Percentiles rank a stretch among this genome's conserved stretches.
Evolutionary conservation across 2,329 filamentous ascomycete genomes (phyloP).

Genomic region (Colletotrichum endophyticum): DNA sequence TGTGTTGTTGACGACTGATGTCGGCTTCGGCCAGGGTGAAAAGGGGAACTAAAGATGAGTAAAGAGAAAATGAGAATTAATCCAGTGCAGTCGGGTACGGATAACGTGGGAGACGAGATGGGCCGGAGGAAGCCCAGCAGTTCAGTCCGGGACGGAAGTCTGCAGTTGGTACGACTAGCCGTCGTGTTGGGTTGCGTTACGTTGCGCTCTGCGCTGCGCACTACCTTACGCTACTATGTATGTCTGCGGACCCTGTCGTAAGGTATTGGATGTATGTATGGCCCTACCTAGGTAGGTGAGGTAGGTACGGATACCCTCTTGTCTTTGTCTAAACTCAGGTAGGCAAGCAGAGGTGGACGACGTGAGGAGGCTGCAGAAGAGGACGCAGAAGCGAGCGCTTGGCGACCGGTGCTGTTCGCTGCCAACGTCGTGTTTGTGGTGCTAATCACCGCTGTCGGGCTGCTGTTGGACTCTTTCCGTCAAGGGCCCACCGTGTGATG

Average conservation of each 20-base stretch:
- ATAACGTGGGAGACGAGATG: not conserved
- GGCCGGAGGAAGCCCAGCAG: not conserved
- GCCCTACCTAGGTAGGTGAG: not conserved
- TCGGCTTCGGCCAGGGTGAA: not conserved
- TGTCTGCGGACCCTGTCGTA: not conserved
- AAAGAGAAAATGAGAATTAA: not conserved
- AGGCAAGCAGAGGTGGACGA: slow-evolving; percentile 1
- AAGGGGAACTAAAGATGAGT: not conserved
- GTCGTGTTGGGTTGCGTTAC: not conserved
- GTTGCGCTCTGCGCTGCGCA: not conserved
- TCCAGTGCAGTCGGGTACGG: not conserved
- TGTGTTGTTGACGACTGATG: not conserved
- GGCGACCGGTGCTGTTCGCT: slow-evolving; percentile 1
- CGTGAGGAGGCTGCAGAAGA: not conserved
- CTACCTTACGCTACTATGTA: not conserved
- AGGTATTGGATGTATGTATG: not conserved
- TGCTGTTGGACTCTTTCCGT: not conserved
- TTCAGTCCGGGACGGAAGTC: not conserved
- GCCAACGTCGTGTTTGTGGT: not conserved
- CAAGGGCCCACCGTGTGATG: not conserved
- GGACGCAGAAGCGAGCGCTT: slow-evolving; percentile 16
- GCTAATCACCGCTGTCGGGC: not conserved
- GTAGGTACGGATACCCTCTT: not conserved
- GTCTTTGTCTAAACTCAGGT: not conserved
- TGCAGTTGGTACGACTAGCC: not conserved